Evolutionary conservation across 2,329 filamentous ascomycete species (phyloP).

Genomic region (Teratosphaeria viscida): DNA sequence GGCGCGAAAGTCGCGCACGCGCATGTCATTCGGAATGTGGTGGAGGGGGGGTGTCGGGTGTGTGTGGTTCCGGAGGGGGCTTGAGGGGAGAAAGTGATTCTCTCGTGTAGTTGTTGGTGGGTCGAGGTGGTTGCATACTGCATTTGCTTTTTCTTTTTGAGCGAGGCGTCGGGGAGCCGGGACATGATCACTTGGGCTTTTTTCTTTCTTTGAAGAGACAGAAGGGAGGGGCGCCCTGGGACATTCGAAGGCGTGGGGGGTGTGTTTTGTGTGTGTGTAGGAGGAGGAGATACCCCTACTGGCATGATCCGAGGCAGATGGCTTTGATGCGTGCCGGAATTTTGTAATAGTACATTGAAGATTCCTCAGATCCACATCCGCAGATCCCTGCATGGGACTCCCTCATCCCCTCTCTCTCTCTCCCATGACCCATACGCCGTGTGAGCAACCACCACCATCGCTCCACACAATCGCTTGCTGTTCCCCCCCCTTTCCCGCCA

Average conservation of each 20-base stretch:
- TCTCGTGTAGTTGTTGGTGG: not conserved
- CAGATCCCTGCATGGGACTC: too few species aligned
- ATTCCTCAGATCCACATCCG: too few species aligned
- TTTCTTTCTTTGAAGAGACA: not conserved
- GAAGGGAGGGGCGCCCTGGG: too few species aligned
- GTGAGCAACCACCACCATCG: not conserved
- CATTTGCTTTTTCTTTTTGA: not conserved
- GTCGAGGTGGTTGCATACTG: not conserved
- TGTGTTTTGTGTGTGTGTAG: not conserved
- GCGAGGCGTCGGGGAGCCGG: not conserved
- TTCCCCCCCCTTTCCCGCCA: too few species aligned
- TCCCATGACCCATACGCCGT: not conserved
- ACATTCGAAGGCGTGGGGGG: not conserved
- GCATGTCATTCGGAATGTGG: slow-evolving; percentile 60
- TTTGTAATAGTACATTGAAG: not conserved
- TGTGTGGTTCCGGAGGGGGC: slow-evolving; percentile 8
- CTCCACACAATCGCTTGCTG: too few species aligned
- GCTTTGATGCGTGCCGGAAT: not conserved
- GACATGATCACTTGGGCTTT: too few species aligned
- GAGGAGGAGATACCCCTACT: not conserved
- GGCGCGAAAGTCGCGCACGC: slow-evolving; percentile 83
- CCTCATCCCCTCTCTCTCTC: too few species aligned
- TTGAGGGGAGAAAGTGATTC: not conserved
- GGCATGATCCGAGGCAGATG: not conserved
- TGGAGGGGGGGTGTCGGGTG: slow-evolving; percentile 30